A percentile compares a stretch with the other conserved stretches of the same genome.
These are phyloP conservation scores for Gautieria morchelliformis DNA, from an alignment of 768 basidiomycete genomes.

Conservation along the genomic window DNA sequence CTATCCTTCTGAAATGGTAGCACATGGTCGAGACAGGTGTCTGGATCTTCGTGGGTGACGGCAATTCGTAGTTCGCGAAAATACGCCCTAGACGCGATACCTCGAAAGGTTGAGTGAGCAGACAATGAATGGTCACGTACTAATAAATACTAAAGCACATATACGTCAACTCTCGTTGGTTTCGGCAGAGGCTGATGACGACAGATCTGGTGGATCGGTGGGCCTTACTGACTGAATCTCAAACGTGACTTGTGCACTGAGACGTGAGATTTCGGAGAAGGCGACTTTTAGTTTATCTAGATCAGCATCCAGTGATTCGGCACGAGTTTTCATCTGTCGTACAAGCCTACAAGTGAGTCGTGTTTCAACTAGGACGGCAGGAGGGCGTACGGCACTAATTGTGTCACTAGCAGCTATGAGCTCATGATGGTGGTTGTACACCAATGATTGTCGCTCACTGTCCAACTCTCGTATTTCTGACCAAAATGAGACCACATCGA, in stretches of 20 bases:
- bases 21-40: no score
- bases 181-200: not conserved
- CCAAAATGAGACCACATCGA: not conserved
- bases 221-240: constrained; percentile 21
- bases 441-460: constrained; percentile 80
- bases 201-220: not conserved
- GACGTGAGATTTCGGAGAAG: constrained; percentile 79
- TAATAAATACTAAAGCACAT: no score
- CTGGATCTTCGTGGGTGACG: no score
- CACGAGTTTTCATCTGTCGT: constrained; percentile 77
- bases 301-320: constrained; percentile 77
- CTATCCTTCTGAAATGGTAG: no score
- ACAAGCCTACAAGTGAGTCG: not conserved
- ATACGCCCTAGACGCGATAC: no score
- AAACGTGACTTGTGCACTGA: constrained; percentile 56
- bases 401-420: constrained; percentile 91
- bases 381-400: constrained; percentile 60
- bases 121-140: no score
- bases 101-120: no score
- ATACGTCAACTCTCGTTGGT: not conserved
- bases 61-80: no score
- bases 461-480: constrained; percentile 83
- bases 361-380: not conserved
- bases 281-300: constrained; percentile 72
- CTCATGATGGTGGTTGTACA: constrained; percentile 94